These are phyloP conservation scores for Hymenoscyphus fructigenus DNA, from an alignment of 2,329 filamentous ascomycete genomes.

Conservation along the genomic window DNA sequence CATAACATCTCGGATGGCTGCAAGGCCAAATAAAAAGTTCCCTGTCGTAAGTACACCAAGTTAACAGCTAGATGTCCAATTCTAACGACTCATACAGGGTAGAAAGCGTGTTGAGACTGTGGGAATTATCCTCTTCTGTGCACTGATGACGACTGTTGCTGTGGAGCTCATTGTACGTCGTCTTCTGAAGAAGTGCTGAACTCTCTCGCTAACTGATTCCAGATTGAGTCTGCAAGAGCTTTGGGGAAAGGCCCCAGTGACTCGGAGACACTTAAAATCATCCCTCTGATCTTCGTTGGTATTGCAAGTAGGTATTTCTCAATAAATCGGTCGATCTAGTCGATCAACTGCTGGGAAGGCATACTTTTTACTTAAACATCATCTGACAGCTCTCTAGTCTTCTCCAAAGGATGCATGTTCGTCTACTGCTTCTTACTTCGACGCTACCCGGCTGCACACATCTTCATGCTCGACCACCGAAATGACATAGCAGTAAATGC, in stretches of 20 bases:
- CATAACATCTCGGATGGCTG: slow-evolving; percentile 57
- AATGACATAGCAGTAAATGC: slow-evolving; percentile 89
- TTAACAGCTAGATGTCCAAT: neutral
- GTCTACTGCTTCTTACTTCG: slow-evolving; percentile 54
- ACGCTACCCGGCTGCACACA: slow-evolving; percentile 53
- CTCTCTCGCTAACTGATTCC: slow-evolving; percentile 16
- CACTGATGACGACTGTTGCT: slow-evolving; percentile 65
- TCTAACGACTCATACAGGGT: slow-evolving; percentile 39
- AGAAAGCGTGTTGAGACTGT: slow-evolving; percentile 63
- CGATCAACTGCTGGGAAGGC: neutral
- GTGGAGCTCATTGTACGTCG: slow-evolving; percentile 56
- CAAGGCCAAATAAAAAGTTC: slow-evolving; percentile 59
- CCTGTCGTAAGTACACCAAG: slow-evolving; percentile 49
- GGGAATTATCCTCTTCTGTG: slow-evolving; percentile 64
- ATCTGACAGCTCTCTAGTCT: slow-evolving; percentile 38
- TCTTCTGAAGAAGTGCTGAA: slow-evolving; percentile 21
- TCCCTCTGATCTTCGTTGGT: slow-evolving; percentile 56
- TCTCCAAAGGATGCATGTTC: slow-evolving; percentile 52
- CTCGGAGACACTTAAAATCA: slow-evolving; percentile 47
- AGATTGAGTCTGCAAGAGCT: slow-evolving; percentile 55
- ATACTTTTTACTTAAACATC: neutral
- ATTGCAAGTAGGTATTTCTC: slow-evolving; percentile 47
- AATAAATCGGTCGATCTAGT: neutral
- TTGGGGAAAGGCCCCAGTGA: slow-evolving; percentile 46
- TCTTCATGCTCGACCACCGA: slow-evolving; percentile 46